Percentiles rank a stretch among this genome's conserved stretches.
These are phyloP conservation scores for Eucalyptus marginata DNA, from an alignment of 345 rosid genomes.

Conservation along the genomic window DNA sequence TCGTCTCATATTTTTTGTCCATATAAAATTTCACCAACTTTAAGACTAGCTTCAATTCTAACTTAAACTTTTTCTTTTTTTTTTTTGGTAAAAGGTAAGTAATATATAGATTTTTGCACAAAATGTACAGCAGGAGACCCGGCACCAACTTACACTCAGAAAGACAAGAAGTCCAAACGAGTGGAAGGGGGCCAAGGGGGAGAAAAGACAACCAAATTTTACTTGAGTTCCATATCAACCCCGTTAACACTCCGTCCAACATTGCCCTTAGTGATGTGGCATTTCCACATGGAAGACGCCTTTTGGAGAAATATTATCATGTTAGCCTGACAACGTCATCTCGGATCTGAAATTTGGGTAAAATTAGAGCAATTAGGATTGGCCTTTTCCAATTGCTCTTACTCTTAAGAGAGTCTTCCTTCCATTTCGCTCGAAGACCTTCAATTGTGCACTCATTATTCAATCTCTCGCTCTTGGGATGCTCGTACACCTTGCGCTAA, in stretches of 20 bases:
- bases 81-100: too few relatives aligned
- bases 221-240: too few relatives aligned
- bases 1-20: not conserved
- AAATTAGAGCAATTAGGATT: not conserved
- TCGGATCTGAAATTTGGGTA: not conserved
- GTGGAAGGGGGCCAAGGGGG: too few relatives aligned
- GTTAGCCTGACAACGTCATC: rapidly evolving
- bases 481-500: not conserved
- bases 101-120: too few relatives aligned
- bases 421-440: not conserved
- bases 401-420: not conserved
- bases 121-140: too few relatives aligned
- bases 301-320: not conserved
- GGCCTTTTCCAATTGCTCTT: not conserved
- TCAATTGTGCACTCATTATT: not conserved
- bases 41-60: not conserved
- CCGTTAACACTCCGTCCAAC: not conserved
- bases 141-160: too few relatives aligned
- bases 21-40: not conserved
- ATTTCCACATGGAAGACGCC: not conserved
- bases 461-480: not conserved
- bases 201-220: too few relatives aligned
- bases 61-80: too few relatives aligned
- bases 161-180: too few relatives aligned
- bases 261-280: not conserved